phyloP scores from a whole-genome alignment of 202 grass and related monocot genomes.

The Elaeis oleifera region DNA sequence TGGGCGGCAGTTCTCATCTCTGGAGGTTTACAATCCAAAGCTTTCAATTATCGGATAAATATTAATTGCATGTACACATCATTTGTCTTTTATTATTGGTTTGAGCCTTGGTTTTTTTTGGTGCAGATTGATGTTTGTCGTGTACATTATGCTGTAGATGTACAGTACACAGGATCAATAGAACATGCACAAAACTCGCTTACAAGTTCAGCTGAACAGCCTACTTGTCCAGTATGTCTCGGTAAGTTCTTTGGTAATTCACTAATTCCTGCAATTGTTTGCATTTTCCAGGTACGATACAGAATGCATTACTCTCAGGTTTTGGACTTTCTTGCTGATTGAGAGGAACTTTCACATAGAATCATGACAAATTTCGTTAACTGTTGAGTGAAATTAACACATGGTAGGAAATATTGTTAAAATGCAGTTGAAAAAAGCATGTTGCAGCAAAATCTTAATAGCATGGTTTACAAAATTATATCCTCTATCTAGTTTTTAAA shows the following conservation, averaged over 20 bases:
- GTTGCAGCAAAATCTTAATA: too few relatives aligned
- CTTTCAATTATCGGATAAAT: not conserved
- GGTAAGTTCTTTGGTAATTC: conserved; percentile 37
- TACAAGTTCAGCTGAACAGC: conserved; percentile 58
- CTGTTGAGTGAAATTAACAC: too few relatives aligned
- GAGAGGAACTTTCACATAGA: too few relatives aligned
- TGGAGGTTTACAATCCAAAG: conserved; percentile 41
- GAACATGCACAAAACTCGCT: conserved; percentile 51
- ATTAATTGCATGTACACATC: too few relatives aligned
- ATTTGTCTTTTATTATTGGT: conserved; percentile 7
- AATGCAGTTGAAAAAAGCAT: too few relatives aligned
- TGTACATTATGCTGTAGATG: conserved; percentile 63
- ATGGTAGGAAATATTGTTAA: too few relatives aligned
- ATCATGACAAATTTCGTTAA: too few relatives aligned
- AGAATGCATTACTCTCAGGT: too few relatives aligned
- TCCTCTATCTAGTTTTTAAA: too few relatives aligned
- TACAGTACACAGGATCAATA: conserved; percentile 76
- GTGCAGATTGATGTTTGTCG: conserved; percentile 51
- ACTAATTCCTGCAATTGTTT: conserved; percentile 2
- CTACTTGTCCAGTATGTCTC: conserved; percentile 82
- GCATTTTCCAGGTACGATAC: not conserved
- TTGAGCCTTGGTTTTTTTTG: conserved; percentile 21
- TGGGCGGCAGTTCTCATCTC: conserved; percentile 58
- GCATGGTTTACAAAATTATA: too few relatives aligned
- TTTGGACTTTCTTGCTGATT: too few relatives aligned